These are phyloP conservation scores for Mycena capillaripes DNA, from an alignment of 768 basidiomycete genomes.

Conservation along the genomic window DNA sequence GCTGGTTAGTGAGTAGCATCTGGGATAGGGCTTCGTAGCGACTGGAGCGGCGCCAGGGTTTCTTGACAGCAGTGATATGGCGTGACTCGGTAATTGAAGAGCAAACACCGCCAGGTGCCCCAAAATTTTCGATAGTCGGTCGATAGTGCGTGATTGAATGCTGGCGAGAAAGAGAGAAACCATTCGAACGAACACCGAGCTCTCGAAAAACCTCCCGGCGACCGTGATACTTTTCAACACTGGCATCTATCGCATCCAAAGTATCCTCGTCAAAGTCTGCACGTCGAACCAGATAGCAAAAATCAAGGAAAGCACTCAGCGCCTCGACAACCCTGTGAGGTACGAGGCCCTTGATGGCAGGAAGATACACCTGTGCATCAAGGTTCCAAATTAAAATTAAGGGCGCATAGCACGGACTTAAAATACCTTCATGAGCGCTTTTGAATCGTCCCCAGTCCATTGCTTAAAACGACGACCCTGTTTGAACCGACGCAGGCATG, in stretches of 20 bases:
- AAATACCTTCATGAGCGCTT: slow-evolving; percentile 46
- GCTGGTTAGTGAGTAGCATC: slow-evolving; percentile 41
- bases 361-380: slow-evolving; percentile 35
- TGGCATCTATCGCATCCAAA: slow-evolving; percentile 17
- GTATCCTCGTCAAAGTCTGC: slow-evolving; percentile 19
- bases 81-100: slow-evolving; percentile 39
- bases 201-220: slow-evolving; percentile 31
- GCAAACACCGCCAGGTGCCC: not conserved
- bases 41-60: slow-evolving; percentile 41
- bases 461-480: slow-evolving; percentile 39
- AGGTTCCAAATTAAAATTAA: not conserved
- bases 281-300: slow-evolving; percentile 40
- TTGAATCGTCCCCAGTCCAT: slow-evolving; percentile 46
- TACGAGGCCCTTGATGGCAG: slow-evolving; percentile 35
- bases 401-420: too few relatives aligned
- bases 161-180: slow-evolving; percentile 37
- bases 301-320: slow-evolving; percentile 37
- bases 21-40: slow-evolving; percentile 38
- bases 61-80: slow-evolving; percentile 45
- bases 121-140: slow-evolving; percentile 14
- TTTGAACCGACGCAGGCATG: slow-evolving; percentile 36
- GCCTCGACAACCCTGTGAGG: slow-evolving; percentile 32
- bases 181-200: slow-evolving; percentile 23
- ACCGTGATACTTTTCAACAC: slow-evolving; percentile 26
- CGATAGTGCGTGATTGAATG: slow-evolving; percentile 39